A percentile compares a stretch with the other conserved stretches of the same genome.
Evolutionary conservation across 768 basidiomycete species (phyloP).

Genomic region (Guyanaporus albipodus): DNA sequence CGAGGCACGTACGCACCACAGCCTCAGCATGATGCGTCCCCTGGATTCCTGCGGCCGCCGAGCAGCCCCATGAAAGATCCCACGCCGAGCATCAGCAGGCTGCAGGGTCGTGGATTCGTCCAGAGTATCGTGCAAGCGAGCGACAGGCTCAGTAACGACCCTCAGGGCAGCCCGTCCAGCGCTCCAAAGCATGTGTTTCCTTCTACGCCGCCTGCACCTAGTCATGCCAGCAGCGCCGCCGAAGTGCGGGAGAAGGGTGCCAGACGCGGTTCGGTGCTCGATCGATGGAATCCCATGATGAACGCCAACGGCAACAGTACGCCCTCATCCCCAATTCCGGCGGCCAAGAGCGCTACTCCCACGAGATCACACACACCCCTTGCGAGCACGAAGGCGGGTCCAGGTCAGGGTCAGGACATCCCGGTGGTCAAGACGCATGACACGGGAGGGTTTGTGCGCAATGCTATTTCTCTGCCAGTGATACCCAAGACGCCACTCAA

Average conservation of each 20-base stretch:
- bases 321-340: constrained; percentile 35
- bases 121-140: constrained; percentile 77
- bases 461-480: constrained; percentile 40
- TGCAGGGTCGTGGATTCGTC: constrained; percentile 85
- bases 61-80: constrained; percentile 59
- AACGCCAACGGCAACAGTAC: constrained; percentile 27
- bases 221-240: constrained; percentile 27
- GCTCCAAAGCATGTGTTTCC: constrained; percentile 26
- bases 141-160: constrained; percentile 41
- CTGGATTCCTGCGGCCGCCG: constrained; percentile 51
- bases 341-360: constrained; percentile 38
- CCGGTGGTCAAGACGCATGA: constrained; percentile 29
- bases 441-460: constrained; percentile 35
- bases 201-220: constrained; percentile 30
- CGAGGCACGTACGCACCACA: constrained; percentile 40
- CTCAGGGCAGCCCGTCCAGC: constrained; percentile 33
- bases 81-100: constrained; percentile 76
- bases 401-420: constrained; percentile 19
- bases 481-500: constrained; percentile 29
- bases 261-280: constrained; percentile 52
- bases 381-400: constrained; percentile 21
- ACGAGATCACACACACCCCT: constrained; percentile 40
- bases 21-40: constrained; percentile 44
- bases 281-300: constrained; percentile 59
- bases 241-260: constrained; percentile 37